Conservation (phyloP, 352 stramenopile genomes). For the Plasmopara halstedii region DNA sequence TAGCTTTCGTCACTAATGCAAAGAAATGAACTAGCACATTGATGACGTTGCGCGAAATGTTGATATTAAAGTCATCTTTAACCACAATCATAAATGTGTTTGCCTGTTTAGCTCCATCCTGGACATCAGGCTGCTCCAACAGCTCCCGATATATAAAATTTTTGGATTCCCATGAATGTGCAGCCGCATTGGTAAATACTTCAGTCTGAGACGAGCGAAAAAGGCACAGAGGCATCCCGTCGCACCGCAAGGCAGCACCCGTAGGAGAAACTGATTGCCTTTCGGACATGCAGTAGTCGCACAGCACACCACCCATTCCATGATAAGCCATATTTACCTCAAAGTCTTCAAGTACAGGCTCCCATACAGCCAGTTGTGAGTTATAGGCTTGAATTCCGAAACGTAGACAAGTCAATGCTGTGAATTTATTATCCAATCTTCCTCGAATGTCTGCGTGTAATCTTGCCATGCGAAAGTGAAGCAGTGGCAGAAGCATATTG, state of each 20-base stretch:
- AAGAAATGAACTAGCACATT: constrained; percentile 79
- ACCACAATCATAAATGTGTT: constrained; percentile 72
- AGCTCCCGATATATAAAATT: constrained; percentile 82
- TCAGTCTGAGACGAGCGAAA: constrained; percentile 58
- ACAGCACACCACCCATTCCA: constrained; percentile 56
- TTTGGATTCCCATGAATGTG: constrained; percentile 66
- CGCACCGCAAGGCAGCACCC: constrained; percentile 44
- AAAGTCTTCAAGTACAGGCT: constrained; percentile 79
- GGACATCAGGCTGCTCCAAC: constrained; percentile 46
- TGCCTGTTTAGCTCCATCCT: constrained; percentile 37
- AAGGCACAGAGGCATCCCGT: constrained; percentile 65
- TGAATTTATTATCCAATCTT: constrained; percentile 53
- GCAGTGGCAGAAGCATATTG: constrained; percentile 76
- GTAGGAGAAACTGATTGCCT: constrained; percentile 51
- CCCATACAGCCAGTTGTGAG: constrained; percentile 80
- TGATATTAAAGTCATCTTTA: constrained; percentile 77
- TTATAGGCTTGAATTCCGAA: constrained; percentile 81
- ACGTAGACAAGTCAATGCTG: constrained; percentile 48
- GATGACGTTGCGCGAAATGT: constrained; percentile 73
- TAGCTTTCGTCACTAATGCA: constrained; percentile 63
- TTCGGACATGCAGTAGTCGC: constrained; percentile 74
- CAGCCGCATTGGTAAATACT: constrained; percentile 55
- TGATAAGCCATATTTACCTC: constrained; percentile 71
- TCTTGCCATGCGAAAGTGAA: constrained; percentile 67
- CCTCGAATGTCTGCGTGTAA: constrained; percentile 63